Base-by-base conservation (phyloP, 1,284 basidiomycete genomes). In the Moesziomyces sp. region DNA sequence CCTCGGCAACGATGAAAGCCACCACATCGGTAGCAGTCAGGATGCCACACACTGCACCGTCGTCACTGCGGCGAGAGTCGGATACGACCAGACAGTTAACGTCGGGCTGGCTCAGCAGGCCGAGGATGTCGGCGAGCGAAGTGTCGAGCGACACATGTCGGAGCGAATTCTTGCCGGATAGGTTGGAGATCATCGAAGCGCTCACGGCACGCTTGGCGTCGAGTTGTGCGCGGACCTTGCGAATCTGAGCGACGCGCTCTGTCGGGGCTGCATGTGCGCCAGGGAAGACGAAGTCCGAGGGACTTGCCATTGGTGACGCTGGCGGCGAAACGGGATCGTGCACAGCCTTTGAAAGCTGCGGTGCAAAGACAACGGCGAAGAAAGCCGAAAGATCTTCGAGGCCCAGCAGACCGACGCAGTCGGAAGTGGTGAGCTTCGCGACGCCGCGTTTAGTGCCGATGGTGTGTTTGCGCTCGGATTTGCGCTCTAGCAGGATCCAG, bases 301-400 rank as follows among this genome's bases (percentile, higher is more conserved):
- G 21, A 3, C 30, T 30, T 24, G 46, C 23, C 21, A 50, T 40
- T 13, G 72, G 67, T 16, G 72, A 71, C 7, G 63, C 53, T 10
- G 72, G 72, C 11, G 72, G 67, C 2, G 72, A 75, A 24, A 38
- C 46, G 13, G 58, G 67, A 13, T 40, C 50, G 19, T 57, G 40
- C 13, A 23, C 1, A 9, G 5, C 10, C n/a, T 35, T 59, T 62
- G 55, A 48, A 11, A 23, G 35, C 7, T 68, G 50, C n/a, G 63
- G 61, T 13, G 47, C 66, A 18, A 74, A 74, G 11, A 70, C 58
- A 18, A 63, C 35, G 16, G 66, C 59, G 18, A 74, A 65, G 47
- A 74, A 70, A 21, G 62, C 56, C 10, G 66, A 49, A 2, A 74
- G 55, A 42, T 74, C 72, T 43, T 74, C 65, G 6, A 68, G 61